Evolutionary conservation across 2,329 filamentous ascomycete species (phyloP).

Genomic region (Clonostachys solani): DNA sequence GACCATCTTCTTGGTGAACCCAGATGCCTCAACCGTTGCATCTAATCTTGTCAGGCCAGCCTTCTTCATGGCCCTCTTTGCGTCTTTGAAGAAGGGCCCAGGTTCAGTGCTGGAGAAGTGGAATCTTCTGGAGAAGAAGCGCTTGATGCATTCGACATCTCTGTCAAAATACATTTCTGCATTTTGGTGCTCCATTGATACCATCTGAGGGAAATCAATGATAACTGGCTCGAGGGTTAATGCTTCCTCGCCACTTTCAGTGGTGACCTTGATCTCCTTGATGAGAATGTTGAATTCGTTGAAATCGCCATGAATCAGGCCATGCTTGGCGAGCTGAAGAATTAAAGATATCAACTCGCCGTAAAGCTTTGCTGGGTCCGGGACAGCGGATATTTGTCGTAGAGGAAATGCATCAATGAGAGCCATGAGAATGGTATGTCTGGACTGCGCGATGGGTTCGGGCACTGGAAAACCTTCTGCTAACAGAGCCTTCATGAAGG

Average conservation of each 20-base stretch:
- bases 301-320: slow-evolving; percentile 95
- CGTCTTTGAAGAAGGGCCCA: slow-evolving; percentile 82
- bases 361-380: slow-evolving; percentile 82
- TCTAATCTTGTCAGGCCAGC: slow-evolving; percentile 70
- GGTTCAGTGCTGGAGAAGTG: slow-evolving; percentile 78
- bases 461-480: slow-evolving; percentile 88
- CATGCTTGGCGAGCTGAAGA: slow-evolving; percentile 75
- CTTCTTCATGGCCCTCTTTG: slow-evolving; percentile 67
- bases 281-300: slow-evolving; percentile 99
- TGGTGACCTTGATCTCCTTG: slow-evolving; percentile 55
- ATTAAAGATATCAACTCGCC: slow-evolving; percentile 87
- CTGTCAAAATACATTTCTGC: slow-evolving; percentile 97
- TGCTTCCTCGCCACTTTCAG: slow-evolving; percentile 32
- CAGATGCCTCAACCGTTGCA: slow-evolving; percentile 84
- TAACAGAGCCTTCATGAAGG: slow-evolving; percentile 85
- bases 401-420: slow-evolving; percentile 90
- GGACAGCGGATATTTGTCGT: slow-evolving; percentile 79
- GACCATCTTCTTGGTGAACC: slow-evolving; percentile 95
- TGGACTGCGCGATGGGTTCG: slow-evolving; percentile 79
- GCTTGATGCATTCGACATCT: slow-evolving; percentile 92
- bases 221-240: slow-evolving; percentile 69
- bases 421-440: slow-evolving; percentile 96
- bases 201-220: slow-evolving; percentile 98
- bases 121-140: slow-evolving; percentile 87
- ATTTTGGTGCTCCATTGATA: slow-evolving; percentile 90